phyloP scores from a whole-genome alignment of 257 asterid genomes.

The Nicotiana obtusifolia region DNA sequence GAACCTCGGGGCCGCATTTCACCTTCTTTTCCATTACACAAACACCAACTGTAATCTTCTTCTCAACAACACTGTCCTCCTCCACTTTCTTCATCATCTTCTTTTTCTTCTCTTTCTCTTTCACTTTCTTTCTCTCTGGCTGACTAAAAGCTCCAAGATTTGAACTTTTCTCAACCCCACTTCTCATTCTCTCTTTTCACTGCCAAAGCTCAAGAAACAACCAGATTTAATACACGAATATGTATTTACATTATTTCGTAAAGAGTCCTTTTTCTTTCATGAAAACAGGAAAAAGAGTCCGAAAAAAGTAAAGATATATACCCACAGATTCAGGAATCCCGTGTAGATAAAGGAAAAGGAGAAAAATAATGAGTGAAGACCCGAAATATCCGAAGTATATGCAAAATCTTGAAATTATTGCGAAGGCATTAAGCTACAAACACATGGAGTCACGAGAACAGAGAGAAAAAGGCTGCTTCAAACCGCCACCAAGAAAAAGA shows the following conservation, averaged over 20 bases:
- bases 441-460: slow-evolving; percentile 6
- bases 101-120: slow-evolving; percentile 35
- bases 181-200: neutral
- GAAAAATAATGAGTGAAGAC: neutral
- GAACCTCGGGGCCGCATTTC: slow-evolving; percentile 99
- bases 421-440: neutral
- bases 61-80: slow-evolving; percentile 28
- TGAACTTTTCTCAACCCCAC: slow-evolving; percentile 8
- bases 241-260: neutral
- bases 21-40: slow-evolving; percentile 99
- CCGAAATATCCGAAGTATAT: slow-evolving; percentile 18
- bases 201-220: neutral
- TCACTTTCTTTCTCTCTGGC: slow-evolving; percentile 11
- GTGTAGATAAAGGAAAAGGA: neutral
- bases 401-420: neutral
- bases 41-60: slow-evolving; percentile 70
- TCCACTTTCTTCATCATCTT: slow-evolving; percentile 26
- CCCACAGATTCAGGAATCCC: slow-evolving; percentile 13
- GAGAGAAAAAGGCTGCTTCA: neutral
- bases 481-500: neutral
- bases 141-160: neutral
- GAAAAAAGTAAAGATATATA: neutral
- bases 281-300: too few species aligned
- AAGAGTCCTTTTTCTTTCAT: too few species aligned
- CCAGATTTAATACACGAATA: neutral